Conservation (phyloP, 805 yeast species). For the Teunomyces panamensis region DNA sequence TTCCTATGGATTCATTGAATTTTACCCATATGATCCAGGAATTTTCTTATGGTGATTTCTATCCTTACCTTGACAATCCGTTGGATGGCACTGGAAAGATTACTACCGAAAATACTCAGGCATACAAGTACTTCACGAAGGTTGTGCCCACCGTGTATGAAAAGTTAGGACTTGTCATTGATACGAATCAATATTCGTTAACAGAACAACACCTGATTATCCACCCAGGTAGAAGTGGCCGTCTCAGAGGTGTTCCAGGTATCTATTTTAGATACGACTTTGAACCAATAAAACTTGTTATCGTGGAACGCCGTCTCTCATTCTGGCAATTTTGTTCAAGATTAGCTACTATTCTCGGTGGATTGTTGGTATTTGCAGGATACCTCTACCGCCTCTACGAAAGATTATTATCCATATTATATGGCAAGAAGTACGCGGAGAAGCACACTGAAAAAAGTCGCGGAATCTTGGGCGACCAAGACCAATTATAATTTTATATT, state of each 20-base stretch:
- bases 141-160: conserved; percentile 82
- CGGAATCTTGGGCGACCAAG: conserved; percentile 25
- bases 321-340: conserved; percentile 77
- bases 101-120: conserved; percentile 47
- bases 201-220: conserved; percentile 45
- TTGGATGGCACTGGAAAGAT: conserved; percentile 69
- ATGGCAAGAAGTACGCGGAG: conserved; percentile 57
- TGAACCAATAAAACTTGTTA: conserved; percentile 74
- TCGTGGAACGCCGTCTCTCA: conserved; percentile 70
- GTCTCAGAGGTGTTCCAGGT: conserved; percentile 58
- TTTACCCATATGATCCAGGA: conserved; percentile 85
- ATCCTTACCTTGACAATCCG: conserved; percentile 85
- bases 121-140: conserved; percentile 64
- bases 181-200: conserved; percentile 84
- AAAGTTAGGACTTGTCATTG: conserved; percentile 66
- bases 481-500: conserved; percentile 11
- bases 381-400: conserved; percentile 63
- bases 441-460: conserved; percentile 46
- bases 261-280: conserved; percentile 81
- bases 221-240: conserved; percentile 11
- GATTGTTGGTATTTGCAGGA: conserved; percentile 65
- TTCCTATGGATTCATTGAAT: conserved; percentile 54
- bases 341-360: conserved; percentile 79
- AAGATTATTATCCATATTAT: conserved; percentile 43
- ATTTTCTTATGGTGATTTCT: conserved; percentile 86